These are phyloP conservation scores for Arabidopsis suecica DNA, from an alignment of 345 rosid genomes.

Conservation along the genomic window DNA sequence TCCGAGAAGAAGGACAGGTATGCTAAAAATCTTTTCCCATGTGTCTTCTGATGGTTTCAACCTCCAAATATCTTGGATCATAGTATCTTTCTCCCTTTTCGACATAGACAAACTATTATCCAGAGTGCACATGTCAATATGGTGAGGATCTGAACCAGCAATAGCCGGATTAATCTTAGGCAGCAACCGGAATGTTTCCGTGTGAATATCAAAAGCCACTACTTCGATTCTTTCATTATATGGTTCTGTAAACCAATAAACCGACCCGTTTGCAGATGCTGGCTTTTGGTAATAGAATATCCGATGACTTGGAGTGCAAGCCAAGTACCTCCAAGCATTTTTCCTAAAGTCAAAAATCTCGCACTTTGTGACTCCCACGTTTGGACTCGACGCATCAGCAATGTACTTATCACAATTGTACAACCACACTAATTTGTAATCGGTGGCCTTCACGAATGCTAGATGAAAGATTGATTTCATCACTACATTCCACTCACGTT, in stretches of 20 bases:
- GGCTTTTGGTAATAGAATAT: neutral
- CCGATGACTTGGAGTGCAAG: neutral
- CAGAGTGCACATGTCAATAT: conserved; percentile 25
- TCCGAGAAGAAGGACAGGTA: neutral
- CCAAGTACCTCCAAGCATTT: neutral
- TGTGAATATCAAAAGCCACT: neutral
- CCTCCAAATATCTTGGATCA: conserved; percentile 29
- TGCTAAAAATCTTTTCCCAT: conserved; percentile 15
- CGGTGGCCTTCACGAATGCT: neutral
- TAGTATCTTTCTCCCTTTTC: neutral
- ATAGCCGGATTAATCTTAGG: neutral
- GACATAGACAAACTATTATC: conserved; percentile 31
- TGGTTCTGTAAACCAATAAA: neutral
- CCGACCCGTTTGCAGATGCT: neutral
- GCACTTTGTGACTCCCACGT: neutral
- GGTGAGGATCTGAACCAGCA: conserved; percentile 6
- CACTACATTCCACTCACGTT: too few species aligned
- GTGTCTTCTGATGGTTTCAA: conserved; percentile 10
- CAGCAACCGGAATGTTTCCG: conserved; percentile 16
- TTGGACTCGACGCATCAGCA: neutral
- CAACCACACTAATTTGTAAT: neutral
- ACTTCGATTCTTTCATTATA: neutral
- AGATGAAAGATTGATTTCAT: too few species aligned
- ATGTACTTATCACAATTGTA: neutral
- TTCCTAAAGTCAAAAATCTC: neutral